A percentile compares a stretch with the other conserved stretches of the same genome.
Evolutionary conservation across 495 filamentous ascomycete species (phyloP).

Genomic region (Daldinia vernicosa): DNA sequence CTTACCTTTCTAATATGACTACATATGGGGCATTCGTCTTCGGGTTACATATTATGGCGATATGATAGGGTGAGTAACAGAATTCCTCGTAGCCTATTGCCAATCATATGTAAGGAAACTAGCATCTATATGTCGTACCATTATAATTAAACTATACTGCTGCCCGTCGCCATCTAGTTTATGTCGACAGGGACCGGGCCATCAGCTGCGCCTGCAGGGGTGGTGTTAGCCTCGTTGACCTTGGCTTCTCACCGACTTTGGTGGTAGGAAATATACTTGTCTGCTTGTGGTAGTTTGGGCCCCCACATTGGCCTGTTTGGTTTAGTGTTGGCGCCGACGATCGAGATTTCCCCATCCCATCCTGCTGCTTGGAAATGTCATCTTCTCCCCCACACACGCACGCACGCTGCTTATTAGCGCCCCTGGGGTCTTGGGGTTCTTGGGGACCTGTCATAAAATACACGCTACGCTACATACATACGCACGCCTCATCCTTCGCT

Average conservation of each 20-base stretch:
- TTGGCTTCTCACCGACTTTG: constrained; percentile 24
- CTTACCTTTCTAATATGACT: constrained; percentile 1
- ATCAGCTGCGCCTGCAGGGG: constrained; percentile 6
- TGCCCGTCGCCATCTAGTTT: not conserved
- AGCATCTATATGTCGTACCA: constrained; percentile 3
- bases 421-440: not conserved
- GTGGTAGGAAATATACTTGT: not conserved
- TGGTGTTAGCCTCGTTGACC: not conserved
- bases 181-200: not conserved
- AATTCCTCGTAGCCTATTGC: not conserved
- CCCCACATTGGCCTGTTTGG: constrained; percentile 17
- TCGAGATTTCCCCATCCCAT: constrained; percentile 8
- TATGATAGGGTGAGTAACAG: not conserved
- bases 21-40: not conserved
- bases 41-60: constrained; percentile 2
- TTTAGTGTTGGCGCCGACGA: constrained; percentile 11
- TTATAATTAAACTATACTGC: constrained; percentile 12
- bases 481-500: not conserved
- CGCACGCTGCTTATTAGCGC: not conserved
- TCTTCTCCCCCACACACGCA: not conserved
- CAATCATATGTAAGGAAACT: not conserved
- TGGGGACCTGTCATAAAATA: not conserved
- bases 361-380: not conserved
- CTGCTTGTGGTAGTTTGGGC: not conserved
- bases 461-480: not conserved